These are phyloP conservation scores for Vigna hirtella DNA, from an alignment of 306 rosid genomes.

Conservation along the genomic window DNA sequence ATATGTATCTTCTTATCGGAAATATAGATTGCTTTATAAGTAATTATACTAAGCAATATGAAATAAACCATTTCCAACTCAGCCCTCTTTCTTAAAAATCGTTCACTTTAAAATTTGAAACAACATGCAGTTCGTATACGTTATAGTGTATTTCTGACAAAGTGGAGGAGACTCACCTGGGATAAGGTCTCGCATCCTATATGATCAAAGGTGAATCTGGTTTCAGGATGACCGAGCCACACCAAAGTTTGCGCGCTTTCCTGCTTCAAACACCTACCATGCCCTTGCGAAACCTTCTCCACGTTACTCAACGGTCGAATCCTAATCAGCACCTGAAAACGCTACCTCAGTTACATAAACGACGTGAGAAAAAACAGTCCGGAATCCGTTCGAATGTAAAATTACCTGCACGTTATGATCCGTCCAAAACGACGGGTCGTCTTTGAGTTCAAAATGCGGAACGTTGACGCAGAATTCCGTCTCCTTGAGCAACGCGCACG, in stretches of 20 bases:
- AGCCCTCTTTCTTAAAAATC: slow-evolving; percentile 6
- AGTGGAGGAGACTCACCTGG: slow-evolving; percentile 59
- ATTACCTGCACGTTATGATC: slow-evolving; percentile 93
- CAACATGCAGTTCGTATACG: neutral
- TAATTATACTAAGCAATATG: slow-evolving; percentile 6
- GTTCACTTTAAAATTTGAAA: neutral
- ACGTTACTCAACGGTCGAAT: slow-evolving; percentile 74
- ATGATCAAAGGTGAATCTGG: slow-evolving; percentile 92
- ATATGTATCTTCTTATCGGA: neutral
- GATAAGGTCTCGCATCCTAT: slow-evolving; percentile 82
- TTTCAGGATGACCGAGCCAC: slow-evolving; percentile 97
- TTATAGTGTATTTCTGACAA: neutral
- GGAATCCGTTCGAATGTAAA: neutral
- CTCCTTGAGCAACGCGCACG: slow-evolving; percentile 47
- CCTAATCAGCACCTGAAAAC: slow-evolving; percentile 82
- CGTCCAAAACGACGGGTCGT: slow-evolving; percentile 84
- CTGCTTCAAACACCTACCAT: slow-evolving; percentile 83
- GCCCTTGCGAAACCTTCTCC: slow-evolving; percentile 81
- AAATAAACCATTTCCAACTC: slow-evolving; percentile 20
- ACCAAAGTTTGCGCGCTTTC: slow-evolving; percentile 76
- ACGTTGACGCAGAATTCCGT: slow-evolving; percentile 47
- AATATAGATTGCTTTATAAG: neutral
- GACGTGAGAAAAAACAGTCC: neutral
- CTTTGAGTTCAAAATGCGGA: slow-evolving; percentile 72
- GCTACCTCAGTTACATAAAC: slow-evolving; percentile 38